Conservation (phyloP, 1,284 basidiomycete species). For the Marasmius oreades region DNA sequence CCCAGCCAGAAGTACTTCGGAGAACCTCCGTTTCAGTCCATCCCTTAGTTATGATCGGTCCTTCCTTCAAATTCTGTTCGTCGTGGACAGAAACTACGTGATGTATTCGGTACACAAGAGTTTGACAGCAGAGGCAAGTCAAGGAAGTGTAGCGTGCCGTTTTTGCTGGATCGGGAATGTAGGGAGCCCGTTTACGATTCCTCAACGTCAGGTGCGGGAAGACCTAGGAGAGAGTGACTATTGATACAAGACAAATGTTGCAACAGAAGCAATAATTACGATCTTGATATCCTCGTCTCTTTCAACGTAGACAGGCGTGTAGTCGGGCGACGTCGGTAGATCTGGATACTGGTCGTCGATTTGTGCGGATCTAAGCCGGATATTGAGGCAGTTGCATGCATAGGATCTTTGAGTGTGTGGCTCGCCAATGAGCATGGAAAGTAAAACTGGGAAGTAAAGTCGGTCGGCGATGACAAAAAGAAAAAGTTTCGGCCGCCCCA, state of each 20-base stretch:
- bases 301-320: conserved; percentile 56
- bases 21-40: conserved; percentile 73
- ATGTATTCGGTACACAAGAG: conserved; percentile 64
- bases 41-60: conserved; percentile 63
- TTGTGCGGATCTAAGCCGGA: conserved; percentile 42
- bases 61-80: conserved; percentile 51
- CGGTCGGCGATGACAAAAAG: neutral
- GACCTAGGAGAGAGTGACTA: conserved; percentile 35
- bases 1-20: conserved; percentile 65
- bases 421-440: neutral
- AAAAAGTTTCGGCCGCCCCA: neutral
- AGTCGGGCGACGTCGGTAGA: conserved; percentile 42
- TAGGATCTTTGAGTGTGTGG: conserved; percentile 22
- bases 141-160: conserved; percentile 59
- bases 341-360: conserved; percentile 26
- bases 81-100: conserved; percentile 56
- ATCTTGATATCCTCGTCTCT: conserved; percentile 60
- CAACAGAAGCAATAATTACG: conserved; percentile 37
- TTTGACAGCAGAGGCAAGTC: conserved; percentile 67
- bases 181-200: conserved; percentile 47
- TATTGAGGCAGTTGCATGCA: conserved; percentile 71
- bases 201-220: conserved; percentile 72
- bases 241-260: neutral
- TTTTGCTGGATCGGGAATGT: conserved; percentile 42
- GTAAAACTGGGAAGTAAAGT: neutral